A percentile compares a stretch with the other conserved stretches of the same genome.
phyloP scores from a whole-genome alignment of 139 green algal genomes.

The Chlorella sp. region DNA sequence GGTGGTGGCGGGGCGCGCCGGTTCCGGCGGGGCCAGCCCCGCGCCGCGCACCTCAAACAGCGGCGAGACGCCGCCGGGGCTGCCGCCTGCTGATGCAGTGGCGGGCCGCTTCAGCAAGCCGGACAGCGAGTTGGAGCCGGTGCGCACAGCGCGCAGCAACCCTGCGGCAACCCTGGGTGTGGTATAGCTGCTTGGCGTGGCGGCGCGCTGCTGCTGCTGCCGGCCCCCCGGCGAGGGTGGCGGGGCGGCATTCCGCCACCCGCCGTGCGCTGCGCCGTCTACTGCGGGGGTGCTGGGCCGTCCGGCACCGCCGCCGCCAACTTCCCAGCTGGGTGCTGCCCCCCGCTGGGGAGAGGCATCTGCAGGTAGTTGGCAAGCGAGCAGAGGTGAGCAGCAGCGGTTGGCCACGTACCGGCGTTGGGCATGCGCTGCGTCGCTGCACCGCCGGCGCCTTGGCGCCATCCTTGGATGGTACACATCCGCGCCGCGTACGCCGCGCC shows the following conservation, averaged over 20 bases:
- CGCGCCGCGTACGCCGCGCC: background rate
- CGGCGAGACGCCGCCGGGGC: background rate
- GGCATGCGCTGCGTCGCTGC: too few species aligned
- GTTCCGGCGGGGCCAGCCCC: background rate
- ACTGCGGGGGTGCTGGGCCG: background rate
- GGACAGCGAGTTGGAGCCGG: constrained; percentile 14
- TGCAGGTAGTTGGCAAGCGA: background rate
- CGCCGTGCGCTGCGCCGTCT: background rate
- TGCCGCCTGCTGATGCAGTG: background rate
- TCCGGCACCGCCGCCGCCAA: background rate
- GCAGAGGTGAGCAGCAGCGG: background rate
- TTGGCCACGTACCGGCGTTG: too few species aligned
- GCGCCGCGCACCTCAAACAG: constrained; percentile 31
- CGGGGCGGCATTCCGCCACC: background rate
- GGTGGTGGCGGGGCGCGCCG: background rate
- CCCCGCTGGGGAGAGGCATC: background rate
- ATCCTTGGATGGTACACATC: background rate
- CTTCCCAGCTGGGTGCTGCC: background rate
- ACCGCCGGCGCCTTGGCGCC: background rate
- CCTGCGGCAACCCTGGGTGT: background rate
- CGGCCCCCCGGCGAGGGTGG: background rate
- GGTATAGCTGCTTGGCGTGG: background rate
- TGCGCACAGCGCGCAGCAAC: constrained; percentile 9
- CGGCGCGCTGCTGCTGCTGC: background rate
- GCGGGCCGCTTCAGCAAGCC: constrained; percentile 21